These are phyloP conservation scores for Neophaeococcomyces mojaviensis DNA, from an alignment of 2,329 filamentous ascomycete genomes.

Conservation along the genomic window DNA sequence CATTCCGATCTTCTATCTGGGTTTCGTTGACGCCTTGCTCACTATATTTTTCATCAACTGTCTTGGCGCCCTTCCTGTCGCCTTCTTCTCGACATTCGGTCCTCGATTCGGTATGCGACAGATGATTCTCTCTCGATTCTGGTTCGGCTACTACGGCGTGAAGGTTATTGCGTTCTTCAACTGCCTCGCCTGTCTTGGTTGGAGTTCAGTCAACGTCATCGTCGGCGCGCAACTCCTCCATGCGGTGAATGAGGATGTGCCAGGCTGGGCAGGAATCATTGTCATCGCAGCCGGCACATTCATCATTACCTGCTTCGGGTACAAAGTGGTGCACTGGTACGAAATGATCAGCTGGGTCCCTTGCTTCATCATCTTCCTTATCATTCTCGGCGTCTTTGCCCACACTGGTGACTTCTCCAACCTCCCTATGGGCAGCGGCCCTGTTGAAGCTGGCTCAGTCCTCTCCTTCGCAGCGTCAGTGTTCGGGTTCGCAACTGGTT, in stretches of 20 bases:
- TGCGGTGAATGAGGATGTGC: constrained; percentile 58
- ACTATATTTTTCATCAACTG: constrained; percentile 69
- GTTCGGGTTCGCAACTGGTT: constrained; percentile 63
- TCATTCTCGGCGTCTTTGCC: constrained; percentile 61
- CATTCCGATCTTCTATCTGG: constrained; percentile 60
- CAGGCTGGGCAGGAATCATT: constrained; percentile 66
- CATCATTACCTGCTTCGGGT: constrained; percentile 64
- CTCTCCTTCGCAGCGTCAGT: constrained; percentile 61
- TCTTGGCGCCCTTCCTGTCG: constrained; percentile 63
- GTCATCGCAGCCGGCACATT: constrained; percentile 64
- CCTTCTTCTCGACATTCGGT: constrained; percentile 71
- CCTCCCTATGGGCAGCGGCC: constrained; percentile 53
- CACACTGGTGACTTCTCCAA: constrained; percentile 59
- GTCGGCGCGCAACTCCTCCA: constrained; percentile 71
- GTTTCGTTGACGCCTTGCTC: constrained; percentile 65
- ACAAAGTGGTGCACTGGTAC: constrained; percentile 69
- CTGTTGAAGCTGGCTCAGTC: constrained; percentile 51
- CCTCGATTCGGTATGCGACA: constrained; percentile 67
- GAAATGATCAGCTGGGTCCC: constrained; percentile 71
- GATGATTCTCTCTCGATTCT: constrained; percentile 73
- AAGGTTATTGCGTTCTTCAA: constrained; percentile 66
- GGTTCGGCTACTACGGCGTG: constrained; percentile 64
- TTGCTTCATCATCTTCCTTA: constrained; percentile 63
- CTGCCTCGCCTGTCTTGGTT: constrained; percentile 63
- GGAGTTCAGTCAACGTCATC: constrained; percentile 70